Evolutionary conservation across 148 eudicot species (phyloP).

Genomic region (Vaccinium darrowii): DNA sequence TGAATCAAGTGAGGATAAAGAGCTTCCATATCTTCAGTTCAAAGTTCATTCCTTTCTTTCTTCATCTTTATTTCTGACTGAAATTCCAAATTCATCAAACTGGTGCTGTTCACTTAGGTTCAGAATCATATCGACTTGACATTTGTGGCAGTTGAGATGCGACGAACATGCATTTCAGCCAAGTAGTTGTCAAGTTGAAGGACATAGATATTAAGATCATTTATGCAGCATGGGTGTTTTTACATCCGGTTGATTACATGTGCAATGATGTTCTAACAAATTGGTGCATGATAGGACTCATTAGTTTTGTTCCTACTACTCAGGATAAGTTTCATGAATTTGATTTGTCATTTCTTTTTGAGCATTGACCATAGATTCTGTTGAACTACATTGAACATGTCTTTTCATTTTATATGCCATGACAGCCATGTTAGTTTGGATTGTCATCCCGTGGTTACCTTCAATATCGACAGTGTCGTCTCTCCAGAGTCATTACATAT

Average conservation of each 20-base stretch:
- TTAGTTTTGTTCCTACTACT: neutral
- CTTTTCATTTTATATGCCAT: neutral
- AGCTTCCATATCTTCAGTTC: constrained; percentile 25
- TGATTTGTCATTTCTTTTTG: neutral
- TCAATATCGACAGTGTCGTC: neutral
- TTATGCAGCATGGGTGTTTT: neutral
- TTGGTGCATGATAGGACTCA: neutral
- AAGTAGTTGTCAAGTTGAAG: neutral
- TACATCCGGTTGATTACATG: neutral
- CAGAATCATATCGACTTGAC: neutral
- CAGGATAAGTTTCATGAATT: neutral
- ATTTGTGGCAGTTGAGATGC: neutral
- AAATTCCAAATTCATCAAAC: neutral
- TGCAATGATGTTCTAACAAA: neutral
- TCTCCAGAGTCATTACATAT: neutral
- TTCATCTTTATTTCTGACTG: neutral
- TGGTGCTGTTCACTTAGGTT: neutral
- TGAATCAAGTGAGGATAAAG: constrained; percentile 46
- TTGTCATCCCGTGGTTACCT: neutral
- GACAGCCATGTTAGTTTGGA: neutral
- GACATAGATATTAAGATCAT: neutral
- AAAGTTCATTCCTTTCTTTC: constrained; percentile 23
- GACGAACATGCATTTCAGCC: neutral
- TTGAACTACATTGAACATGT: neutral
- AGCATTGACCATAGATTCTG: neutral